Percentiles rank a stretch among this genome's conserved stretches.
Evolutionary conservation across 768 basidiomycete species (phyloP).

Genomic region (Tricholoma sp.): DNA sequence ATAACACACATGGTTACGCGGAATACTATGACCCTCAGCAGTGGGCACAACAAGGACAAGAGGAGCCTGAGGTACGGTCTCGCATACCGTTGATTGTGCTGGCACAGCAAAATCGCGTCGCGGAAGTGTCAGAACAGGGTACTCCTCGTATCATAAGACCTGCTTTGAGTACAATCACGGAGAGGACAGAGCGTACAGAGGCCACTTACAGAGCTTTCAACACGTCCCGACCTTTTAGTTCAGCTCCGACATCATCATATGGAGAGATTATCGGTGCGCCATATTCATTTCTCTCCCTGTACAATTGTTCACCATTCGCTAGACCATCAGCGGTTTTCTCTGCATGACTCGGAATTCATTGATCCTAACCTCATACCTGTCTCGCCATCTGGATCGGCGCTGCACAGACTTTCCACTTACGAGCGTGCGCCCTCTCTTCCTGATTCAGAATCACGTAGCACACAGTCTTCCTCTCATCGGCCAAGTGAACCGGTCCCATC

Average conservation of each 20-base stretch:
- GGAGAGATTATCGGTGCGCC: constrained; percentile 55
- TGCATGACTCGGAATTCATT: constrained; percentile 15
- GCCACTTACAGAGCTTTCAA: constrained; percentile 39
- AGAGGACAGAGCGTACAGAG: constrained; percentile 63
- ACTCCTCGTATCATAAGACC: constrained; percentile 23
- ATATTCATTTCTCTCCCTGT: not conserved
- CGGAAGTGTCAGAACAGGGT: constrained; percentile 27
- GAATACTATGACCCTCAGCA: constrained; percentile 18
- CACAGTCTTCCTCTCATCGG: constrained; percentile 31
- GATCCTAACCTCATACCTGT: constrained; percentile 59
- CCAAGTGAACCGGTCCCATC: constrained; percentile 41
- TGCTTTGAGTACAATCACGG: constrained; percentile 61
- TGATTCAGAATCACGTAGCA: constrained; percentile 36
- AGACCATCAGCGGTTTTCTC: constrained; percentile 1
- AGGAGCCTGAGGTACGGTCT: constrained; percentile 31
- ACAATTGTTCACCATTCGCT: not conserved
- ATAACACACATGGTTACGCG: constrained; percentile 11
- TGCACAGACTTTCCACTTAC: constrained; percentile 53
- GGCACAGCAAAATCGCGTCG: constrained; percentile 42
- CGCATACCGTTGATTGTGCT: constrained; percentile 56
- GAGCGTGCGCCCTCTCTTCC: constrained; percentile 53
- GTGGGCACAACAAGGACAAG: constrained; percentile 13
- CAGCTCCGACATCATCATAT: constrained; percentile 53
- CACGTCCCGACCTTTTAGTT: constrained; percentile 35
- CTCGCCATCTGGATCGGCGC: constrained; percentile 65